phyloP scores from a whole-genome alignment of 106 monocot species.

The Allium sativum region DNA sequence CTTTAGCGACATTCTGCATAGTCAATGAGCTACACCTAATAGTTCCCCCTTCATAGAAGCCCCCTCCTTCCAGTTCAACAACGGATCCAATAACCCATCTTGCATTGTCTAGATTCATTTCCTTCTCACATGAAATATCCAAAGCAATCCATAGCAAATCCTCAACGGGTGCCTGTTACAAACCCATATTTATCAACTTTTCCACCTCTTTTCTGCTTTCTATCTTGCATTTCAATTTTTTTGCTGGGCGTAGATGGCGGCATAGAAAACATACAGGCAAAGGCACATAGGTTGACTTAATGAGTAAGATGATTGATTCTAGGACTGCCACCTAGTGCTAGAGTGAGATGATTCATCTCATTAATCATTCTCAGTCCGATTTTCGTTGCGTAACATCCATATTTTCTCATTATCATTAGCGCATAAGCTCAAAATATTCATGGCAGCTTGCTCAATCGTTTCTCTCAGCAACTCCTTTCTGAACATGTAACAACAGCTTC shows the following conservation, averaged over 20 bases:
- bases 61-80: conserved; percentile 19
- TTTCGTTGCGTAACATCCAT: too few relatives aligned
- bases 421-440: too few relatives aligned
- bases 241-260: conserved; percentile 52
- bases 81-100: neutral
- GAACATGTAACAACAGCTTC: too few relatives aligned
- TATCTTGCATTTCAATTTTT: conserved; percentile 23
- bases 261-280: conserved; percentile 60
- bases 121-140: conserved; percentile 37
- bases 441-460: too few relatives aligned
- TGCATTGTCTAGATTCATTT: conserved; percentile 44
- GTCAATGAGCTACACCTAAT: conserved; percentile 17
- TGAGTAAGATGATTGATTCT: conserved; percentile 32
- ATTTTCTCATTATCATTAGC: too few relatives aligned
- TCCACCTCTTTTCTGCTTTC: conserved; percentile 40
- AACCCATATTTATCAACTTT: conserved; percentile 19
- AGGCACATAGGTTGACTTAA: conserved; percentile 13
- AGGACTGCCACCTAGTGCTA: conserved; percentile 19
- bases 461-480: too few relatives aligned
- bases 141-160: conserved; percentile 53
- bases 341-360: too few relatives aligned
- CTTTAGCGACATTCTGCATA: conserved; percentile 44
- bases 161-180: conserved; percentile 38
- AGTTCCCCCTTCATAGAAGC: conserved; percentile 43
- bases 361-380: too few relatives aligned